Evolutionary conservation across 1,284 basidiomycete species (phyloP).

Genomic region (Pyrrhoderma noxium): DNA sequence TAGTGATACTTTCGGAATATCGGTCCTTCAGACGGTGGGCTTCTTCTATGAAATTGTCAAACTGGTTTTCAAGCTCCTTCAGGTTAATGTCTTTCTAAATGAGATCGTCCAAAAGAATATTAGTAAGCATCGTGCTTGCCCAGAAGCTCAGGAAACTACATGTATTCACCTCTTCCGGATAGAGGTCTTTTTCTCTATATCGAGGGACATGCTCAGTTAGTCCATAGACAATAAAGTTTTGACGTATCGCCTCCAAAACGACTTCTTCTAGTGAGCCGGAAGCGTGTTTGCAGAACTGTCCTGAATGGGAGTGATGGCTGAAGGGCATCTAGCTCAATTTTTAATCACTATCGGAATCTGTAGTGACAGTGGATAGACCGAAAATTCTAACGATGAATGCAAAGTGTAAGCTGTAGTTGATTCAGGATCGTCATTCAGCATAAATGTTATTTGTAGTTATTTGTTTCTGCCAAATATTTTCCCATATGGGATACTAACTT

Average conservation of each 20-base stretch:
- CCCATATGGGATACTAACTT: too few relatives aligned
- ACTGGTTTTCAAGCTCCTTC: constrained; percentile 47
- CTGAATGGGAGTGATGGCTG: constrained; percentile 94
- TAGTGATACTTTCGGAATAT: constrained; percentile 57
- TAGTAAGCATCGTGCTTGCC: background rate
- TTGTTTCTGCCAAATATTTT: too few relatives aligned
- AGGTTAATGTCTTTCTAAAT: constrained; percentile 43
- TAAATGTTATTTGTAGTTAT: too few relatives aligned
- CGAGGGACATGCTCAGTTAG: constrained; percentile 94
- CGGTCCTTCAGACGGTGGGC: constrained; percentile 64
- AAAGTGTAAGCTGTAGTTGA: too few relatives aligned
- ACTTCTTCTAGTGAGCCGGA: constrained; percentile 71
- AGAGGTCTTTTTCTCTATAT: constrained; percentile 74
- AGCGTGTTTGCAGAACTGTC: constrained; percentile 94
- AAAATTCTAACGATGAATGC: too few relatives aligned
- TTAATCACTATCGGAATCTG: too few relatives aligned
- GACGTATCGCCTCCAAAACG: constrained; percentile 67
- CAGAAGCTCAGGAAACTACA: constrained; percentile 15
- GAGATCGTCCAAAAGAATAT: background rate
- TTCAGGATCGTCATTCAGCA: too few relatives aligned
- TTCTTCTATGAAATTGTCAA: constrained; percentile 64
- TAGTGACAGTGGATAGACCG: too few relatives aligned
- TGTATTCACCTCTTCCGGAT: constrained; percentile 84
- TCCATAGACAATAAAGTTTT: constrained; percentile 80
- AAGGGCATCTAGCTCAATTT: constrained; percentile 57